A percentile compares a stretch with the other conserved stretches of the same genome.
phyloP scores from a whole-genome alignment of 306 rosid species.

The Albizia julibrissin region DNA sequence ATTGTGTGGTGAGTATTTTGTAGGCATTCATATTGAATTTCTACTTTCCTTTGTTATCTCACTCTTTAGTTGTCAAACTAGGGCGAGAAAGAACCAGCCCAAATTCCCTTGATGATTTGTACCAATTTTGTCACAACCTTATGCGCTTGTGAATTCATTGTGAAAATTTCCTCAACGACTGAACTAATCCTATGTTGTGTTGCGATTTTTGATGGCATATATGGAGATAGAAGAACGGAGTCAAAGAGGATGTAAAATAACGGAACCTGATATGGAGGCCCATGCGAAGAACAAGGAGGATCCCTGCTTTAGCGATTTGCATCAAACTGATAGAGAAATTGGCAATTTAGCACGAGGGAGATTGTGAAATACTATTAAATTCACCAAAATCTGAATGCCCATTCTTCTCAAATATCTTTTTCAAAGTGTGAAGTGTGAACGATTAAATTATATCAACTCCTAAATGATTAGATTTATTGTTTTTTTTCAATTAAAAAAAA shows the following conservation, averaged over 20 bases:
- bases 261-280: slow-evolving; percentile 57
- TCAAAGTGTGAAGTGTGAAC: not conserved
- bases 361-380: not conserved
- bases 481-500: not conserved
- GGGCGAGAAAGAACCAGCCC: not conserved
- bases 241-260: slow-evolving; percentile 48
- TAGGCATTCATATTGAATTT: too few species aligned
- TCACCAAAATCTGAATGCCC: not conserved
- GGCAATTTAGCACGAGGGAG: too few species aligned
- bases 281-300: not conserved
- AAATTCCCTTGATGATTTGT: not conserved
- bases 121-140: not conserved
- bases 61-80: not conserved
- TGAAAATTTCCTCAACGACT: not conserved
- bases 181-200: slow-evolving; percentile 7
- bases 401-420: not conserved
- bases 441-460: too few species aligned
- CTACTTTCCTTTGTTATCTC: not conserved
- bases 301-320: not conserved
- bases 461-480: not conserved
- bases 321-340: not conserved
- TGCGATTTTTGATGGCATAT: slow-evolving; percentile 24
- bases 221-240: slow-evolving; percentile 75
- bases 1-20: too few species aligned
- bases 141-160: slow-evolving; percentile 12